Evolutionary conservation across 179 eudicot species (phyloP).

Genomic region (Dionaea muscipula): DNA sequence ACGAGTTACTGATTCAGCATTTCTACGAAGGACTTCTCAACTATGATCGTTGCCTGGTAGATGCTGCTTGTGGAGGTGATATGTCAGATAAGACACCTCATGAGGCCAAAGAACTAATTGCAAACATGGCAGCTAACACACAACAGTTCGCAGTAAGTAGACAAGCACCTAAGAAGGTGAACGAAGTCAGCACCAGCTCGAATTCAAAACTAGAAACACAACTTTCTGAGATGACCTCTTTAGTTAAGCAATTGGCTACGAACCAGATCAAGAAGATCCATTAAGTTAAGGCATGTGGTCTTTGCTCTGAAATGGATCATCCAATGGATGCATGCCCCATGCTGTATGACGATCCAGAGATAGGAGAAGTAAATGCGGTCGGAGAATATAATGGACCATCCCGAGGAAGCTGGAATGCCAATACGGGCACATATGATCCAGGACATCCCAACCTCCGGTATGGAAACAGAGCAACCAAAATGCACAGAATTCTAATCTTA

Average conservation of each 20-base stretch:
- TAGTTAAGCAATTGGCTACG: no score
- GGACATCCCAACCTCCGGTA: no score
- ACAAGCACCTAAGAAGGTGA: background rate
- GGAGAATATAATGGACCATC: background rate
- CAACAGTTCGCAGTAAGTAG: background rate
- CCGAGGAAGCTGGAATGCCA: background rate
- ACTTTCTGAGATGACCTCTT: background rate
- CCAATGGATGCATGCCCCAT: background rate
- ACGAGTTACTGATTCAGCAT: no score
- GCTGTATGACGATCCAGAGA: no score
- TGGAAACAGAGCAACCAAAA: no score
- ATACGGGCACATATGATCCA: background rate
- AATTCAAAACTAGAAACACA: background rate
- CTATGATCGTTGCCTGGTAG: no score
- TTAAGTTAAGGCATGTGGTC: background rate
- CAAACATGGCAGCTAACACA: background rate
- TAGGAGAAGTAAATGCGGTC: background rate
- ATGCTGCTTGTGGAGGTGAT: background rate
- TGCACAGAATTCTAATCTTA: no score
- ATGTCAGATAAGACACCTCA: conserved; percentile 2
- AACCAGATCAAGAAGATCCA: no score
- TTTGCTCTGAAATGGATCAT: background rate
- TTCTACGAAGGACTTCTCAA: no score
- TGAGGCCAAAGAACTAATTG: no score
- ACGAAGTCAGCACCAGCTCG: background rate